Conservation (phyloP, 1,139 yeast species). For the Magnusiomyces fungicola region DNA sequence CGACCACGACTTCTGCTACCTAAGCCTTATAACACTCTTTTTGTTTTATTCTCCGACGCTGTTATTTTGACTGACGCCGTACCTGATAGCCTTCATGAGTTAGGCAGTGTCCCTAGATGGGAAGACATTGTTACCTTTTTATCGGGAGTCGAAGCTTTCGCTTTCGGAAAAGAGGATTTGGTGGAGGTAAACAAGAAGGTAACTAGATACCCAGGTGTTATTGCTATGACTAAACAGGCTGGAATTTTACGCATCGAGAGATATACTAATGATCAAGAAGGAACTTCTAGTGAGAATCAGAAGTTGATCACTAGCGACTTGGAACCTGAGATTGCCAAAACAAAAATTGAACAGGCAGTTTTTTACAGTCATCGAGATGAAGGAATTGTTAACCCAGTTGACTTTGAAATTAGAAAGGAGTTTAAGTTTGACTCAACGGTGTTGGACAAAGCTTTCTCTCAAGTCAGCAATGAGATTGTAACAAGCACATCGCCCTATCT, state of each 20-base stretch:
- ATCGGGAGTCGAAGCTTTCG: constrained; percentile 48
- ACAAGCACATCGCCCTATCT: constrained; percentile 41
- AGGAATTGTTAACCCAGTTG: constrained; percentile 39
- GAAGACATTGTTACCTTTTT: constrained; percentile 65
- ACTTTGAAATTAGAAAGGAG: constrained; percentile 46
- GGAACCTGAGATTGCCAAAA: constrained; percentile 43
- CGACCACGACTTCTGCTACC: constrained; percentile 55
- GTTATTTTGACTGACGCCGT: constrained; percentile 61
- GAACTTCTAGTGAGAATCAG: constrained; percentile 14
- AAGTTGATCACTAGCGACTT: too few species aligned
- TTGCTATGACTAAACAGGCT: constrained; percentile 48
- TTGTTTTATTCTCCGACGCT: constrained; percentile 53
- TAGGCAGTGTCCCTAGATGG: constrained; percentile 52
- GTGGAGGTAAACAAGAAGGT: constrained; percentile 20
- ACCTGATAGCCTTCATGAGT: constrained; percentile 28
- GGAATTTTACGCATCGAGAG: constrained; percentile 62
- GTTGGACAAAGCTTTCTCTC: constrained; percentile 43
- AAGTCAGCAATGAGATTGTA: constrained; percentile 49
- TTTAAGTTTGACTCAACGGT: constrained; percentile 31
- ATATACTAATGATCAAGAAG: constrained; percentile 29
- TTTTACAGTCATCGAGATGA: constrained; percentile 43
- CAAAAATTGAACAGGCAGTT: constrained; percentile 77
- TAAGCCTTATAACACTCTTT: constrained; percentile 53
- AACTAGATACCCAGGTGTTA: constrained; percentile 38
- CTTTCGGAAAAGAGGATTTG: constrained; percentile 49